Evolutionary conservation across 2,329 filamentous ascomycete species (phyloP).

Genomic region (Colletotrichum phormii): DNA sequence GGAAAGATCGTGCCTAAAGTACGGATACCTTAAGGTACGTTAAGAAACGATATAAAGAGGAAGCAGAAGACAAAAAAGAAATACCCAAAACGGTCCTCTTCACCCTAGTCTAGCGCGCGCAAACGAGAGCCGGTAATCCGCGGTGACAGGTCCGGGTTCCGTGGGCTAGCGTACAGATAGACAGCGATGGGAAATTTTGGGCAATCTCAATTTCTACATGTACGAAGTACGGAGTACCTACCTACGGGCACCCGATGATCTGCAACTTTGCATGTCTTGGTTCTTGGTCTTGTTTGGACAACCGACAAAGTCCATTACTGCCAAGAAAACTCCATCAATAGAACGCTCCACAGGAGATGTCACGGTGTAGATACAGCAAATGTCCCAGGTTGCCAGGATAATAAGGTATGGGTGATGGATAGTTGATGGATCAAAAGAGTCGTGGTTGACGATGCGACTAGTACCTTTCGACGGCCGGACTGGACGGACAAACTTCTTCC

Average conservation of each 20-base stretch:
- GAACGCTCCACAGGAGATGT: conserved; percentile 3
- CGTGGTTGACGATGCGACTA: background rate
- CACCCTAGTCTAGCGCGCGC: background rate
- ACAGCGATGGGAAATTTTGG: background rate
- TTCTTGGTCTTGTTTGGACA: background rate
- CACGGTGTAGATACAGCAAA: conserved; percentile 16
- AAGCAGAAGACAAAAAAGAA: background rate
- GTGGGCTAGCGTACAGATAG: background rate
- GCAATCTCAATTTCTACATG: background rate
- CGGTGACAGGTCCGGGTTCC: background rate
- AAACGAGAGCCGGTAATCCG: background rate
- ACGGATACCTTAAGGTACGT: no score
- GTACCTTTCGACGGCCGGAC: background rate
- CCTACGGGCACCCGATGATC: conserved; percentile 9
- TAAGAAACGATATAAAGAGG: background rate
- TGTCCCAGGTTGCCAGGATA: background rate
- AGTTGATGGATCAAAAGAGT: background rate
- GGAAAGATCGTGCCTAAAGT: background rate
- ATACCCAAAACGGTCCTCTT: background rate
- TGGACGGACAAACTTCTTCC: no score
- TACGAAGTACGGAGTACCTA: background rate
- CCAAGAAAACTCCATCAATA: conserved; percentile 7
- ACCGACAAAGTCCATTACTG: background rate
- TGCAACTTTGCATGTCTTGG: conserved; percentile 20
- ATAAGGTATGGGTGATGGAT: background rate